A percentile compares a stretch with the other conserved stretches of the same genome.
phyloP scores from a whole-genome alignment of 495 filamentous ascomycete genomes.

The Oleoguttula mirabilis region DNA sequence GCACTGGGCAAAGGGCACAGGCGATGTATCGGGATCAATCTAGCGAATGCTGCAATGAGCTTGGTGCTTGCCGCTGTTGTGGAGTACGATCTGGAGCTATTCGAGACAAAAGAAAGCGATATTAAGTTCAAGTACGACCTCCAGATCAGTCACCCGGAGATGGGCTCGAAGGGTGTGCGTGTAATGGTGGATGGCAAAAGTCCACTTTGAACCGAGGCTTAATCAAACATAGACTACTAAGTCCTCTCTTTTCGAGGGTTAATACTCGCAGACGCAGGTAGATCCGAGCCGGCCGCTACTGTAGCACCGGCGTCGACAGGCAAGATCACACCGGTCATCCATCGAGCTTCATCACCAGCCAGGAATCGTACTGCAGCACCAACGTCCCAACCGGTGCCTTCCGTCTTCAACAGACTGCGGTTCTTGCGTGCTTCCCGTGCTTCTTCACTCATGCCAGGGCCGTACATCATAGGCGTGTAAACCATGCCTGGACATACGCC shows the following conservation, averaged over 20 bases:
- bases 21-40: conserved; percentile 26
- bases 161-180: conserved; percentile 7
- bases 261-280: conserved; percentile 3
- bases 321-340: conserved; percentile 23
- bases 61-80: conserved; percentile 13
- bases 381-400: conserved; percentile 23
- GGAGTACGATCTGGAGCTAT: conserved; percentile 8
- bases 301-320: conserved; percentile 22
- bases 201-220: background rate
- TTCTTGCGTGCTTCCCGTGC: conserved; percentile 19
- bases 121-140: conserved; percentile 11
- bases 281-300: conserved; percentile 14
- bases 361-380: conserved; percentile 21
- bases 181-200: conserved; percentile 1
- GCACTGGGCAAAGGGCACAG: conserved; percentile 24
- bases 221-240: background rate
- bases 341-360: conserved; percentile 22
- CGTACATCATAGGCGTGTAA: conserved; percentile 26
- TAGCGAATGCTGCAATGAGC: conserved; percentile 30
- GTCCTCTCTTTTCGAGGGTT: background rate
- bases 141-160: conserved; percentile 2
- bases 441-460: conserved; percentile 20
- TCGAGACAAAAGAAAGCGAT: conserved; percentile 7
- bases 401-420: conserved; percentile 22
- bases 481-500: conserved; percentile 20